These are phyloP conservation scores for Penicillium psychrofluorescens DNA, from an alignment of 495 filamentous ascomycete species.

Conservation along the genomic window DNA sequence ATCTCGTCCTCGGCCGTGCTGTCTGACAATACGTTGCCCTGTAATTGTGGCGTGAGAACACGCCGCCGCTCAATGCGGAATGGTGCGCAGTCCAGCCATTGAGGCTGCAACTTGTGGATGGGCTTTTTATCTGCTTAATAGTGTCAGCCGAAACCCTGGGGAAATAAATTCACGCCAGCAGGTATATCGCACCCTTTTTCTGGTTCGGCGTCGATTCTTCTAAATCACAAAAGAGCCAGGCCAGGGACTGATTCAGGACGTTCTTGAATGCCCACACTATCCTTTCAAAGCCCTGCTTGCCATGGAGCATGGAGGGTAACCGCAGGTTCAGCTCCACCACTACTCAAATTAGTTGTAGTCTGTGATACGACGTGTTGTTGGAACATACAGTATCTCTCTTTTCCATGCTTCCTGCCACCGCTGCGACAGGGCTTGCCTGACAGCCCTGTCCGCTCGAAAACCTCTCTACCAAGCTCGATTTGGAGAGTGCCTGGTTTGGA, in stretches of 20 bases:
- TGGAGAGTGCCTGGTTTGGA: slow-evolving; percentile 53
- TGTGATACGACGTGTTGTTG: neutral
- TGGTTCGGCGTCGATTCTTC: slow-evolving; percentile 11
- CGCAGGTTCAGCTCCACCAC: slow-evolving; percentile 79
- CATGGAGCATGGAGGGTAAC: slow-evolving; percentile 74
- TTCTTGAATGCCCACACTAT: slow-evolving; percentile 81
- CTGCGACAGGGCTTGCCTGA: slow-evolving; percentile 62
- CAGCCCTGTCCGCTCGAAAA: slow-evolving; percentile 79
- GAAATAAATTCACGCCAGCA: neutral
- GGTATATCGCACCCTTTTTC: slow-evolving; percentile 18
- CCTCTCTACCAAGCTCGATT: slow-evolving; percentile 74
- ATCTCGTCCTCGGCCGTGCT: slow-evolving; percentile 37
- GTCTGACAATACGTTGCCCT: slow-evolving; percentile 29
- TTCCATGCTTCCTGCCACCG: slow-evolving; percentile 52
- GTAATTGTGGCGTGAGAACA: slow-evolving; percentile 43
- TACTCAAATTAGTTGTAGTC: slow-evolving; percentile 19
- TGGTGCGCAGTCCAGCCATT: slow-evolving; percentile 30
- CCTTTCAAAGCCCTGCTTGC: slow-evolving; percentile 85
- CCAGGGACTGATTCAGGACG: slow-evolving; percentile 60
- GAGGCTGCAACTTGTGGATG: slow-evolving; percentile 47
- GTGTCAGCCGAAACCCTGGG: neutral
- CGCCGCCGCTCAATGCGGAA: slow-evolving; percentile 19
- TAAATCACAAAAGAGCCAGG: slow-evolving; percentile 78
- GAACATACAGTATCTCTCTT: slow-evolving; percentile 48
- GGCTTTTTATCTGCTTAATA: slow-evolving; percentile 30